phyloP scores from a whole-genome alignment of 352 stramenopile genomes.

The Aphanomyces cochlioides region DNA sequence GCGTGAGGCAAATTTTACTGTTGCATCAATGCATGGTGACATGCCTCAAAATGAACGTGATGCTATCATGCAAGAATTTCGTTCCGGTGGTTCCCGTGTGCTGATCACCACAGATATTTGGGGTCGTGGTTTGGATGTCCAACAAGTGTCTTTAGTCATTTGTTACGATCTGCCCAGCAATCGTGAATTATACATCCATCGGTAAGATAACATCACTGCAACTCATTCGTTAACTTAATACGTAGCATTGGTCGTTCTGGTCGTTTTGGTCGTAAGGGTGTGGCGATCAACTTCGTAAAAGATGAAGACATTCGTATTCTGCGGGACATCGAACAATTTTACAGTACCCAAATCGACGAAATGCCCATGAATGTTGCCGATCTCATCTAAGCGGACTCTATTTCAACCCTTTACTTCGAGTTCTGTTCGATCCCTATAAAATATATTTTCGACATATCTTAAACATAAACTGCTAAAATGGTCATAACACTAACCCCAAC shows the following conservation, averaged over 20 bases:
- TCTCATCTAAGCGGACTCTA: slow-evolving; percentile 63
- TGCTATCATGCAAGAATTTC: slow-evolving; percentile 96
- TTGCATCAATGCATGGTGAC: slow-evolving; percentile 96
- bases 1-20: slow-evolving; percentile 95
- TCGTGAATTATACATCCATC: slow-evolving; percentile 95
- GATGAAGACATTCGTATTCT: slow-evolving; percentile 93
- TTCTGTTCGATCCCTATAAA: neutral
- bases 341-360: slow-evolving; percentile 92
- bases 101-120: slow-evolving; percentile 98
- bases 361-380: slow-evolving; percentile 94
- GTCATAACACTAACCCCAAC: slow-evolving; percentile 49
- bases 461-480: slow-evolving; percentile 47
- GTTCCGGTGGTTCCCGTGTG: slow-evolving; percentile 90
- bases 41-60: slow-evolving; percentile 95
- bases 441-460: slow-evolving; percentile 18
- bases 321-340: slow-evolving; percentile 93
- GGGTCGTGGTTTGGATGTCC: slow-evolving; percentile 96
- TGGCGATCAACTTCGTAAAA: slow-evolving; percentile 98
- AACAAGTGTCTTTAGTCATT: slow-evolving; percentile 97
- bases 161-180: slow-evolving; percentile 97
- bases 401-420: neutral
- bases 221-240: slow-evolving; percentile 5
- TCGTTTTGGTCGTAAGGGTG: slow-evolving; percentile 95
- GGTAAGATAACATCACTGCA: slow-evolving; percentile 22
- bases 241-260: slow-evolving; percentile 93